Conservation (phyloP, 2,329 filamentous ascomycete genomes). For the Beauveria sp. region DNA sequence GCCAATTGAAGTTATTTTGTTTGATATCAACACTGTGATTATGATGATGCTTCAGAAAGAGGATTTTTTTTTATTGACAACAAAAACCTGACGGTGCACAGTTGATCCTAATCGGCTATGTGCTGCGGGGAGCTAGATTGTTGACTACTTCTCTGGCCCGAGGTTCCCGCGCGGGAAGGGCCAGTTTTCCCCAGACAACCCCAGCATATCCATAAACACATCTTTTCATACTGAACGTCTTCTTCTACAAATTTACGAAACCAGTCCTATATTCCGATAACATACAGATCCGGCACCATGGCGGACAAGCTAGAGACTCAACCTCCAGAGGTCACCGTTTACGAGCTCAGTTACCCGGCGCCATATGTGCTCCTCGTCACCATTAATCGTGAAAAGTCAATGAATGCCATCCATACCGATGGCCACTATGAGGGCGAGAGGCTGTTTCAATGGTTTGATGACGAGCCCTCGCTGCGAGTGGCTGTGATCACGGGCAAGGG, state of each 20-base stretch:
- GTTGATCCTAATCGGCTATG: slow-evolving; percentile 5
- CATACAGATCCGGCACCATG: slow-evolving; percentile 1
- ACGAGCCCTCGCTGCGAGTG: slow-evolving; percentile 37
- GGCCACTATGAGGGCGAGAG: slow-evolving; percentile 40
- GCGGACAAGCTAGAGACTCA: slow-evolving; percentile 11
- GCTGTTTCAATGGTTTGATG: slow-evolving; percentile 46
- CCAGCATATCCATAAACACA: neutral
- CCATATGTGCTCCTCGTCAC: slow-evolving; percentile 42
- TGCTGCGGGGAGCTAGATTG: neutral
- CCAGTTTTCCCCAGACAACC: neutral
- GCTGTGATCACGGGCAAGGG: slow-evolving; percentile 45
- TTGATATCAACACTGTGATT: neutral
- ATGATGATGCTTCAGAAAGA: neutral
- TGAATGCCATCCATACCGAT: slow-evolving; percentile 37
- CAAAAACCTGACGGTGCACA: neutral
- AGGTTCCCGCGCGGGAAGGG: neutral
- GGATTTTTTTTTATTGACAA: neutral
- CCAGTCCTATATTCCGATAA: neutral
- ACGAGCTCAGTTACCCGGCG: slow-evolving; percentile 35
- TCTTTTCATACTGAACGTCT: neutral
- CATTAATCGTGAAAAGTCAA: slow-evolving; percentile 40
- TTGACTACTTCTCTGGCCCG: neutral
- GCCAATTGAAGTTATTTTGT: neutral
- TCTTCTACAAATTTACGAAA: neutral
- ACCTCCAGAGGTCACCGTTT: slow-evolving; percentile 13